Percentiles rank a stretch among this genome's conserved stretches.
Evolutionary conservation across 495 filamentous ascomycete genomes (phyloP).

Genomic region (Rostrohypoxylon terebratum): DNA sequence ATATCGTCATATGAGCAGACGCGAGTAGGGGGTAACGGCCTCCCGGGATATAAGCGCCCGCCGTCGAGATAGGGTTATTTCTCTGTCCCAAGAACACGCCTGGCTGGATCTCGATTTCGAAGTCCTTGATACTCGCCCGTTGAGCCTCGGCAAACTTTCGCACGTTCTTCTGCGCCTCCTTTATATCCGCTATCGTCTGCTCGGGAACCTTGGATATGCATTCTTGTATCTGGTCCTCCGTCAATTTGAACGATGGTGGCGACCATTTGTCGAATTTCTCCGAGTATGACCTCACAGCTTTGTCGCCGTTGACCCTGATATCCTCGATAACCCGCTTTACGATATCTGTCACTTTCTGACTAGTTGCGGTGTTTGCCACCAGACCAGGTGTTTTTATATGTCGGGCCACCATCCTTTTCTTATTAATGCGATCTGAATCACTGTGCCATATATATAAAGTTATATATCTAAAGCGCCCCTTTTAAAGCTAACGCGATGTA

Average conservation of each 20-base stretch:
- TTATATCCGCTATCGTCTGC: constrained; percentile 65
- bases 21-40: constrained; percentile 67
- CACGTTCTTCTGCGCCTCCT: constrained; percentile 63
- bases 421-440: neutral
- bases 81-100: constrained; percentile 64
- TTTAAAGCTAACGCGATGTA: neutral
- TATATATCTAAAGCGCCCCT: neutral
- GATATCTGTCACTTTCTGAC: constrained; percentile 49
- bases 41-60: constrained; percentile 62
- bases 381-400: constrained; percentile 45
- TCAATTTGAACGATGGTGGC: constrained; percentile 61
- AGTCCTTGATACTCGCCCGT: constrained; percentile 56
- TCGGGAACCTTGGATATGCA: constrained; percentile 52
- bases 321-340: constrained; percentile 63
- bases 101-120: constrained; percentile 62
- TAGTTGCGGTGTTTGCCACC: constrained; percentile 34
- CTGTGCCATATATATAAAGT: neutral
- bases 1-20: constrained; percentile 68
- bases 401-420: constrained; percentile 39
- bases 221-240: constrained; percentile 51
- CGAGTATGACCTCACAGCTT: constrained; percentile 62
- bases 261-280: constrained; percentile 68
- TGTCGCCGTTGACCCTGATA: constrained; percentile 60
- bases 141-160: constrained; percentile 63
- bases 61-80: constrained; percentile 57